Base-by-base conservation (phyloP, 352 stramenopile species). In the Elongisporangium undulatum region DNA sequence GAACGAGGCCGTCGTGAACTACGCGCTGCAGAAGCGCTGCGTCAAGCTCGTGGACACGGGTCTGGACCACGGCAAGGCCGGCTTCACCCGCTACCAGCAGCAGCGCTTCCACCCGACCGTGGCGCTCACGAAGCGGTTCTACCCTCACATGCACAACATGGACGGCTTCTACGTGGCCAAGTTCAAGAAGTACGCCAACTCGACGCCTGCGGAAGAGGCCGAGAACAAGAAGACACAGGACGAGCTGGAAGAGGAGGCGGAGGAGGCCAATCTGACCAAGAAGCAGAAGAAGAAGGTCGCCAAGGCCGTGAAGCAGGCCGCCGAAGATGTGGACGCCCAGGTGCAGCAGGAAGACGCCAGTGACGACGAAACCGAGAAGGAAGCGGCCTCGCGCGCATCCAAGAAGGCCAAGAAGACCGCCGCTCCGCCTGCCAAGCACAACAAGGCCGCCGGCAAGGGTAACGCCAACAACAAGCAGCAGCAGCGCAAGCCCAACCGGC, bases 81-180 rank as follows among this genome's bases (percentile, higher is more conserved):
- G 92, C 38, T 96, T 98, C 64, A 95, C 88, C 16, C 82, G 86
- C 53, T 99, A 98, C 77, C 91, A 98, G 70, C 88, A 99, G 68
- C 95, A 98, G 65, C 84, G 97, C 57, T 99, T 99, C 82, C 97
- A 99, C 79, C 97, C 97, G 20, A 97, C 92, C 19, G 70, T 99
- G 64, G 82, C 85, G 20, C 78, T 99, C 48, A 98, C 97, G 41
- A 74, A 96, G 34, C 85, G 98, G 56, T 99, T 99, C 71, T 99
- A 99, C 80, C 98, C 98, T 48, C 98, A 99, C 71, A 97, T 96
- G 67, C 98, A 99, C 85, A 99, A 99, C 80, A 99, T 99, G 97
- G 98, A 99, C 77, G 98, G 98, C 41, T 99, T 99, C 77, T 99
- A 98, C 77, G 97, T 99, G 29, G 97, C 95, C 41, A 99, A 99